Percentiles rank a stretch among this genome's conserved stretches.
phyloP scores from a whole-genome alignment of 2,329 filamentous ascomycete species.

The Graphilbum ipis-grandicollis region DNA sequence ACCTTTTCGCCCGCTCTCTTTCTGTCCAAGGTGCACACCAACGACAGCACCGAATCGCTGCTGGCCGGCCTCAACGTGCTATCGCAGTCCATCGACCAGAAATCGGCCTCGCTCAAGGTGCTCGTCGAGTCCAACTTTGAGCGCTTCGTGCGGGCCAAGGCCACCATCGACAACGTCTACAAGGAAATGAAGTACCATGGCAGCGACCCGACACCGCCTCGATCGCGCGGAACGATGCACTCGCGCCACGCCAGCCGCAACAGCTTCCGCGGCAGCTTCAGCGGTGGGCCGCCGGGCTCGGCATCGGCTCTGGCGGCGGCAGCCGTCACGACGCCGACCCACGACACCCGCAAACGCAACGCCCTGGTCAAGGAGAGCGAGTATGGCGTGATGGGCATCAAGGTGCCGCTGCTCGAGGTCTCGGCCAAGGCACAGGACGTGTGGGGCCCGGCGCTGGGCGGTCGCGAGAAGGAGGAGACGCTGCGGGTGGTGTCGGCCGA shows the following conservation, averaged over 20 bases:
- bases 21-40: constrained; percentile 77
- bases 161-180: constrained; percentile 97
- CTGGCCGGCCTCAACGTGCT: constrained; percentile 71
- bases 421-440: constrained; percentile 92
- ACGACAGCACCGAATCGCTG: constrained; percentile 66
- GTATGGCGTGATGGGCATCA: constrained; percentile 77
- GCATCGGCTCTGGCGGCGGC: background rate
- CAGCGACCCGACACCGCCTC: constrained; percentile 15
- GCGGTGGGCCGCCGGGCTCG: background rate
- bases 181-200: constrained; percentile 81
- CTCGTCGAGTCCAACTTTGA: constrained; percentile 97
- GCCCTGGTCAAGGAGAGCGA: constrained; percentile 85
- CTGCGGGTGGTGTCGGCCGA: constrained; percentile 61
- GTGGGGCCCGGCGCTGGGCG: constrained; percentile 86
- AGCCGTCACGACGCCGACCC: background rate
- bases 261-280: constrained; percentile 40
- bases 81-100: constrained; percentile 87
- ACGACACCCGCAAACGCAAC: constrained; percentile 55
- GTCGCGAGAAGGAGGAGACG: constrained; percentile 77
- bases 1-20: constrained; percentile 88
- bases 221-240: constrained; percentile 27
- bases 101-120: constrained; percentile 89
- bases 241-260: constrained; percentile 51
- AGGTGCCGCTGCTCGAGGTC: constrained; percentile 71
- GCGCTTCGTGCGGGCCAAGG: constrained; percentile 90